Base-by-base conservation (phyloP, 2,329 filamentous ascomycete species). In the Mariannaea sp. region DNA sequence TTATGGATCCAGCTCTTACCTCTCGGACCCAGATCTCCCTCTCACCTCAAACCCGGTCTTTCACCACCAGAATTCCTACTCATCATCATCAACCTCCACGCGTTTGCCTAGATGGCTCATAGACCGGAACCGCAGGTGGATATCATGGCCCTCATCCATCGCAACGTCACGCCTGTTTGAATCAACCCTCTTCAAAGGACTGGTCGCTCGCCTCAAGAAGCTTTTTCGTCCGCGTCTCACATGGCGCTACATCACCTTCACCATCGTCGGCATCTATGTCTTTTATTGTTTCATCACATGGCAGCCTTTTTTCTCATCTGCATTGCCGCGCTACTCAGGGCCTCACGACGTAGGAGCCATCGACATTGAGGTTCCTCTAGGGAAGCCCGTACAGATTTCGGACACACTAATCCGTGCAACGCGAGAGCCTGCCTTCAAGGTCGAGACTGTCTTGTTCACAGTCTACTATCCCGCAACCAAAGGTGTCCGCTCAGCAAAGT, bases 381-480 rank as follows among this genome's bases (percentile, higher is more conserved):
- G 67, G 5, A 61, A 62, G 20, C 68, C 72, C 1, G 60, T 64
- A 8, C 64, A 57, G 14, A 59, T 72, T 7, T 68, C 70, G 3
- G 65, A 73, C 5, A 63, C 70, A 5, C 32, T 68, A 8, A 69
- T 78, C 58, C 72, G 65, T 33, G 59, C 55, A 8, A 69, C 69
- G 0, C 68, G 68, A 9, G 57, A 70, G 17, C 72, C 73, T 2
- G 77, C 76, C 0, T 80, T 80, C 42, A 70, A 75, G 16, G 61
- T 80, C 0, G 66, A 77, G 51, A 78, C 76, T 1, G 76, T 80
- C 3, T 69, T 81, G 4, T 78, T 80, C 54, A 77, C 77, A 0
- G 52, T 81, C 3, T 80, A 80, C 67, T 80, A 81, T 39, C 78
- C 78, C 2, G 64, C 74, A 5, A 58, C 65, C 6, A 65, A 70